These are phyloP conservation scores for Phytophthora cryptogea DNA, from an alignment of 352 stramenopile genomes.

Conservation along the genomic window DNA sequence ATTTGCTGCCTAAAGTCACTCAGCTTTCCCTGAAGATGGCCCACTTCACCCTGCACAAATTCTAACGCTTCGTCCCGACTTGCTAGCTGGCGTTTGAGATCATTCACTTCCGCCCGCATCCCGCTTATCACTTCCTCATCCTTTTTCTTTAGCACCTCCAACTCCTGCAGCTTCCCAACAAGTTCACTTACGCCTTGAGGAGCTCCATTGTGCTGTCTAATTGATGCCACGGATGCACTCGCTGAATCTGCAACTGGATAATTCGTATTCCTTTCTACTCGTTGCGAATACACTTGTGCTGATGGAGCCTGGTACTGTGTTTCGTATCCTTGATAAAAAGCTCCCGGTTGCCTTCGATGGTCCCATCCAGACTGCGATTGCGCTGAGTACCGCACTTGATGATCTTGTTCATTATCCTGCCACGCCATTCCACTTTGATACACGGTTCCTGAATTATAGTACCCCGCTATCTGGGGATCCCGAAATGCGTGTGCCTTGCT, in stretches of 20 bases:
- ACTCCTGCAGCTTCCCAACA: conserved; percentile 30
- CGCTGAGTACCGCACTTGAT: conserved; percentile 24
- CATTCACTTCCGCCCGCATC: conserved; percentile 26
- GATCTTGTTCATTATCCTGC: conserved; percentile 30
- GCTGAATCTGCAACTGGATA: conserved; percentile 21
- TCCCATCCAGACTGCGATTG: conserved; percentile 30
- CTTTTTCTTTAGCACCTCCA: conserved; percentile 39
- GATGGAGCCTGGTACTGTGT: conserved; percentile 23
- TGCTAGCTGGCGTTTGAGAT: conserved; percentile 32
- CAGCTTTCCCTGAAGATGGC: conserved; percentile 27
- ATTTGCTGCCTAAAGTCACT: conserved; percentile 26
- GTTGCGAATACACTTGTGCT: conserved; percentile 26
- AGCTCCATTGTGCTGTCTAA: conserved; percentile 20
- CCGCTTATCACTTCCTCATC: conserved; percentile 29
- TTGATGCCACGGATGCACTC: conserved; percentile 10
- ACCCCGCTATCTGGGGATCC: conserved; percentile 26
- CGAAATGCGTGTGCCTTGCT: conserved; percentile 29
- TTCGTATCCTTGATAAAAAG: conserved; percentile 34
- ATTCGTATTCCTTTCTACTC: conserved; percentile 16
- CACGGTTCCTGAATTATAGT: conserved; percentile 33
- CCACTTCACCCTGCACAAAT: conserved; percentile 21
- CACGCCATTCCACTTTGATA: conserved; percentile 31
- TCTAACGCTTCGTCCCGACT: conserved; percentile 30
- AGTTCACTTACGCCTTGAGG: conserved; percentile 17
- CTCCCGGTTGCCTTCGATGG: conserved; percentile 13